Conservation (phyloP, 2,329 filamentous ascomycete genomes). For the Fusarium aywerte region DNA sequence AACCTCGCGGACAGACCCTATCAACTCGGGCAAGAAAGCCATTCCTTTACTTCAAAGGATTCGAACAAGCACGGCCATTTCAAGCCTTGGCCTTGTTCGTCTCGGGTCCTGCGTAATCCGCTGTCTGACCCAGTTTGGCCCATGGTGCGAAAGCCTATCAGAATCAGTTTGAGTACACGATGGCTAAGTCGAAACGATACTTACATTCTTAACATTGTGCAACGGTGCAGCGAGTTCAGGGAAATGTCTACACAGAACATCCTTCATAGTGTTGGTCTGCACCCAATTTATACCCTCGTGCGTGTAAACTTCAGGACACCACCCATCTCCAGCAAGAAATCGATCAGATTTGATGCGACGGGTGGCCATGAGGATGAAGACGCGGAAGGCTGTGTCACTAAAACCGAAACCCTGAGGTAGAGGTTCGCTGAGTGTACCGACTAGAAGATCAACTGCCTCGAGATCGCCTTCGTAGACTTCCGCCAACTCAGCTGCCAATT, state of each 20-base stretch:
- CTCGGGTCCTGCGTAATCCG: constrained; percentile 12
- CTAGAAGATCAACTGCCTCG: constrained; percentile 11
- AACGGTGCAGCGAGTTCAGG: constrained; percentile 23
- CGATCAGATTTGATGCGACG: constrained; percentile 30
- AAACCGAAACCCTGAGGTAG: constrained; percentile 21
- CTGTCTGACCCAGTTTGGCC: constrained; percentile 25
- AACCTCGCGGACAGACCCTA: too few species aligned
- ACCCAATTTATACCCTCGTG: constrained; percentile 29
- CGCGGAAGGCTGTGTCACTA: constrained; percentile 26
- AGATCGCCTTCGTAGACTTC: constrained; percentile 15
- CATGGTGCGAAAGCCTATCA: constrained; percentile 26
- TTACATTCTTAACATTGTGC: constrained; percentile 17
- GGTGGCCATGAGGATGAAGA: constrained; percentile 28
- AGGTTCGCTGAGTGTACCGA: constrained; percentile 22
- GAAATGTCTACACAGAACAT: constrained; percentile 27
- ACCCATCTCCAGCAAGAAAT: constrained; percentile 20
- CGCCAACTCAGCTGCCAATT: constrained; percentile 15
- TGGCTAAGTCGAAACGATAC: fast-evolving
- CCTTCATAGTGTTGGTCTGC: constrained; percentile 28
- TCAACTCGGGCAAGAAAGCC: too few species aligned
- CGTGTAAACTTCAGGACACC: constrained; percentile 30
- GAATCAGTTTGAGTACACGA: neutral
- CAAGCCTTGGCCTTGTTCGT: constrained; percentile 12
- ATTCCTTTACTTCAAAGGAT: too few species aligned
- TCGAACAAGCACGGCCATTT: fast-evolving